A percentile compares a stretch with the other conserved stretches of the same genome.
Conservation (phyloP, 1,284 basidiomycete species). For the Volvariella volvacea region DNA sequence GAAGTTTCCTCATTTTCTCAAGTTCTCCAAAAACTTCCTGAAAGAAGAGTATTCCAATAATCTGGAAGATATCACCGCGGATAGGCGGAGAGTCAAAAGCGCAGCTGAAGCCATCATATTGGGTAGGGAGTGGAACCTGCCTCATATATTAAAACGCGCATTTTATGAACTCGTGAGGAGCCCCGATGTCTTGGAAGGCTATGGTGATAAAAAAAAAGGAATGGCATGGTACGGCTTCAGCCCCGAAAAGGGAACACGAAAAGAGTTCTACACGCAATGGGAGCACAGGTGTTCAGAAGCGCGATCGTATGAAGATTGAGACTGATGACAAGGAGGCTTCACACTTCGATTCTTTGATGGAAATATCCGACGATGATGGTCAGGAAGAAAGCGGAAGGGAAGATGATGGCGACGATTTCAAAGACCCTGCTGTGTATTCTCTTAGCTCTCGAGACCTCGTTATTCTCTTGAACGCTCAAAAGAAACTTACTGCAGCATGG, state of each 20-base stretch:
- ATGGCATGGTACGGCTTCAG: too few species aligned
- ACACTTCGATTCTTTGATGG: too few species aligned
- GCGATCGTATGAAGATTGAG: too few species aligned
- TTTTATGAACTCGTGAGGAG: constrained; percentile 33
- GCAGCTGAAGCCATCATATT: constrained; percentile 23
- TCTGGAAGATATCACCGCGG: constrained; percentile 1
- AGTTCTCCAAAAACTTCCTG: constrained; percentile 8
- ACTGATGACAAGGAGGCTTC: too few species aligned
- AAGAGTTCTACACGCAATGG: too few species aligned
- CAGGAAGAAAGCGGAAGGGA: too few species aligned
- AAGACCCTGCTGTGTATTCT: background rate
- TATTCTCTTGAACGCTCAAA: constrained; percentile 1
- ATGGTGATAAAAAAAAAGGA: constrained; percentile 4
- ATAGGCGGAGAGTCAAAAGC: constrained; percentile 1
- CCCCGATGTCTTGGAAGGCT: constrained; percentile 18
- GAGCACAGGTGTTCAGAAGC: too few species aligned
- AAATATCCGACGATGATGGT: too few species aligned
- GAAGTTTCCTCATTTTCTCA: constrained; percentile 8
- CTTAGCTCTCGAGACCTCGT: constrained; percentile 1
- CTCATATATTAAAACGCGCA: constrained; percentile 25
- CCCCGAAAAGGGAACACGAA: too few species aligned
- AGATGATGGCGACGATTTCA: constrained; percentile 2
- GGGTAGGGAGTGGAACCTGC: constrained; percentile 20
- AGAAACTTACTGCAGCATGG: constrained; percentile 1
- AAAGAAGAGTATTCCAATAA: constrained; percentile 4